Base-by-base conservation (phyloP, 768 basidiomycete species). In the Pleurotus citrinopileatus region DNA sequence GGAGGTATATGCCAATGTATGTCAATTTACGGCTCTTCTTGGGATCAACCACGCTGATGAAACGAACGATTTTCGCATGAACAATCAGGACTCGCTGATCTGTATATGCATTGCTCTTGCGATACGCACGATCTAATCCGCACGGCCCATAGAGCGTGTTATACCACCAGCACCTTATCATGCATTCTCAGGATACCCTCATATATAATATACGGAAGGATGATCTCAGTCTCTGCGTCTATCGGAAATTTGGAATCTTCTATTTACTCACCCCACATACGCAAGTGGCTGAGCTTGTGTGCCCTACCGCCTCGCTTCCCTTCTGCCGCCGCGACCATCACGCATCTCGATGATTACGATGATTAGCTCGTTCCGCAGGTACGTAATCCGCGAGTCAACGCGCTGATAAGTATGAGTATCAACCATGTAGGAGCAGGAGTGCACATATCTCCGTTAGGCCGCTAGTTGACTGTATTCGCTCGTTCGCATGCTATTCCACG, bases 1-100 rank as follows among this genome's bases (percentile, higher is more conserved):
- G 67, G 91, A 93, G 69, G 75, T 93, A 65, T 91, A 80, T 70
- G 76, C 77, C 43, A 94, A 90, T 64, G 91, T 91, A 70, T 58
- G 88, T 73, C 48, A 51, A 55, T 32, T 38, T 56, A 40, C 36
- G 50, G 56, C 57, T 52, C 38, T 47, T 43, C 38, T 52, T 36
- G 37, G 48, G 32, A 52, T 51, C 36, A 52, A 45, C 48, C 57
- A 53, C 19, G 57, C 48, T 55, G 37, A 23, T 52, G 34, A 45
- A 4, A 13, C n/a, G 22, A 4, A 6, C n/a, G 7, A 20, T 25
- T 9, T 19, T 40, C 17, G 45, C 8, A 44, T 37, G 19, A 40
- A 53, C 54, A 57, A 38, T 48, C 68, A 93, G 91, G 90, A 91
- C 65, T 86, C 74, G 42, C 60, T 79, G 58, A 76, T 78, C 52